phyloP scores from a whole-genome alignment of 495 filamentous ascomycete species.

The Tetracladium marchalianum region DNA sequence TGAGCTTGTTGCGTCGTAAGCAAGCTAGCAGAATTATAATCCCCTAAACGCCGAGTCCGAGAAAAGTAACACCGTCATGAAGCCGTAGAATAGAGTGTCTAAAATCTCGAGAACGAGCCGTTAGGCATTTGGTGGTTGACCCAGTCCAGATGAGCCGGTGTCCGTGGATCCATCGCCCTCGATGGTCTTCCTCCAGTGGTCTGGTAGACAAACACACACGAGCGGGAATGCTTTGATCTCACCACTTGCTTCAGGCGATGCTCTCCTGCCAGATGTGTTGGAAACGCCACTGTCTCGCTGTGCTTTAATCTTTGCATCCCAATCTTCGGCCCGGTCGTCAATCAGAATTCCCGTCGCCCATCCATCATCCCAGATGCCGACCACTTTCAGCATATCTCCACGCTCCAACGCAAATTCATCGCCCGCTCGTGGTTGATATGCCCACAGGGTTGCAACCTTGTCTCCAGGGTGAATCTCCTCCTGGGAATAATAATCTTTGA shows the following conservation, averaged over 20 bases:
- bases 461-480: slow-evolving; percentile 92
- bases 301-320: slow-evolving; percentile 61
- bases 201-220: slow-evolving; percentile 93
- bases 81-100: slow-evolving; percentile 7
- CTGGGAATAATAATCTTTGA: slow-evolving; percentile 98
- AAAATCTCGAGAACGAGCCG: not conserved
- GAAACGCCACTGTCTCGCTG: slow-evolving; percentile 93
- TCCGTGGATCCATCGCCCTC: slow-evolving; percentile 68
- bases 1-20: too few species aligned
- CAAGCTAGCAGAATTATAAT: not conserved
- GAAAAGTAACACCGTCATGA: slow-evolving; percentile 18
- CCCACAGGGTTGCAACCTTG: slow-evolving; percentile 87
- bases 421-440: slow-evolving; percentile 84
- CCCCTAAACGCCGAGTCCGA: slow-evolving; percentile 15
- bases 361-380: slow-evolving; percentile 99
- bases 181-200: slow-evolving; percentile 96
- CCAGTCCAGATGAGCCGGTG: slow-evolving; percentile 29
- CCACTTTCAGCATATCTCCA: slow-evolving; percentile 96
- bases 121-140: slow-evolving; percentile 5
- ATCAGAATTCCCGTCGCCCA: slow-evolving; percentile 93
- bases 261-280: slow-evolving; percentile 57
- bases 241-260: slow-evolving; percentile 58
- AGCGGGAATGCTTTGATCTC: slow-evolving; percentile 98
- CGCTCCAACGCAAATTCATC: slow-evolving; percentile 93
- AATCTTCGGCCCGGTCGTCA: slow-evolving; percentile 78